phyloP scores from a whole-genome alignment of 2,329 filamentous ascomycete species.

The Beauveria sp. region DNA sequence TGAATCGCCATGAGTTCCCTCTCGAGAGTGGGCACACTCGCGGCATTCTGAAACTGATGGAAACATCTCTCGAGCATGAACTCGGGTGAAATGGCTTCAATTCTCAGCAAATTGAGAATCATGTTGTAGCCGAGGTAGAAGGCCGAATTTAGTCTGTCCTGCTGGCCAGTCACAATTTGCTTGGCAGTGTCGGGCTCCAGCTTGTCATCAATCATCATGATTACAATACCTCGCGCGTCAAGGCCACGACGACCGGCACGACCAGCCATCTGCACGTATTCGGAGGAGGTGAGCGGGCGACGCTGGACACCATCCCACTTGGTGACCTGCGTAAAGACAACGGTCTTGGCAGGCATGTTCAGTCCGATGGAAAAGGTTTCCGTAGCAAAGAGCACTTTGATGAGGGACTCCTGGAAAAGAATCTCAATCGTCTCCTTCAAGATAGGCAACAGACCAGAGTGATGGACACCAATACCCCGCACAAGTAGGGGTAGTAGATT shows the following conservation, averaged over 20 bases:
- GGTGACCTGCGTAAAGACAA: constrained; percentile 94
- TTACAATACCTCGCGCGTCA: constrained; percentile 95
- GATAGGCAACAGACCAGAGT: constrained; percentile 90
- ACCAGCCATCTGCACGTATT: constrained; percentile 98
- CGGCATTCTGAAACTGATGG: constrained; percentile 94
- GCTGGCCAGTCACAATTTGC: constrained; percentile 89
- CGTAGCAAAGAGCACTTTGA: constrained; percentile 96
- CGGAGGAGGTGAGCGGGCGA: constrained; percentile 81
- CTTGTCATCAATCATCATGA: constrained; percentile 98
- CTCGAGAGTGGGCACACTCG: constrained; percentile 76
- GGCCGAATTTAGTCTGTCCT: constrained; percentile 94
- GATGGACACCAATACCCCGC: constrained; percentile 92
- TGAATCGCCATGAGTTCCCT: constrained; percentile 76
- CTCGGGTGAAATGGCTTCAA: constrained; percentile 98
- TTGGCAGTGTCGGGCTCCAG: constrained; percentile 93
- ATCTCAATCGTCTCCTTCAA: constrained; percentile 99
- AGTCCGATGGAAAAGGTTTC: constrained; percentile 98
- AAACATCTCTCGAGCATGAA: constrained; percentile 99
- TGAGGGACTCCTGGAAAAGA: constrained; percentile 92
- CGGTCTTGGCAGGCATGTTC: constrained; percentile 98
- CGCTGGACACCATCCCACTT: constrained; percentile 84
- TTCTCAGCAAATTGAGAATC: constrained; percentile 91
- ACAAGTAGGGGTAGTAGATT: constrained; percentile 84
- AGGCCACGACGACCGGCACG: constrained; percentile 94
- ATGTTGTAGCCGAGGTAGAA: constrained; percentile 99